Percentiles rank a stretch among this genome's conserved stretches.
phyloP scores from a whole-genome alignment of 345 rosid genomes.

The Kernera saxatilis region DNA sequence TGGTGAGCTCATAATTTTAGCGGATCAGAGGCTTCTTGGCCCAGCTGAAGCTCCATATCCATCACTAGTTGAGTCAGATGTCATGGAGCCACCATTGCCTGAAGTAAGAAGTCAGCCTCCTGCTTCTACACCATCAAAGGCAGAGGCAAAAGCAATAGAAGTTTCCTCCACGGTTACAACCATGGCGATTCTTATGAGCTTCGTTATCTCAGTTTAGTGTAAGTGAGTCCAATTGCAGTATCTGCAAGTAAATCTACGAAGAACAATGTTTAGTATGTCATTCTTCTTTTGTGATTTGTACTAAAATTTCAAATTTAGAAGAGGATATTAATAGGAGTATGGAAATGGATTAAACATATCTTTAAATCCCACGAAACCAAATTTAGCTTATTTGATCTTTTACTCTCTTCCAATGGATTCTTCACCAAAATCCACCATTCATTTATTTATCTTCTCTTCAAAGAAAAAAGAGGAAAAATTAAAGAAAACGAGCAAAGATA shows the following conservation, averaged over 20 bases:
- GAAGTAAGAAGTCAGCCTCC: conserved; percentile 2
- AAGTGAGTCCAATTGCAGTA: conserved; percentile 12
- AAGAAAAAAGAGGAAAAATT: neutral
- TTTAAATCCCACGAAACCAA: conserved; percentile 1
- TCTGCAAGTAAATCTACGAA: conserved; percentile 16
- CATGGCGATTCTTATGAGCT: conserved; percentile 16
- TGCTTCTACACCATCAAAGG: neutral
- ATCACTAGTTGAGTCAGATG: conserved; percentile 38
- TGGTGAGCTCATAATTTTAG: conserved; percentile 30
- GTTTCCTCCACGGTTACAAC: neutral
- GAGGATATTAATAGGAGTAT: conserved; percentile 23
- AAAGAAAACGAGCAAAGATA: neutral
- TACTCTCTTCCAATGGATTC: conserved; percentile 23
- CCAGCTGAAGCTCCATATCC: conserved; percentile 71
- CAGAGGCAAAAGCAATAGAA: conserved; percentile 12
- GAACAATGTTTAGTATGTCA: conserved; percentile 1
- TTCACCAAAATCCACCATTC: conserved; percentile 11
- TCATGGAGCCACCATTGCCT: conserved; percentile 61
- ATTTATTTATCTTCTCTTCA: neutral
- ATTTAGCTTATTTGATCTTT: conserved; percentile 21
- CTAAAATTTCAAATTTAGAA: conserved; percentile 5
- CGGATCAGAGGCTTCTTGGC: conserved; percentile 3
- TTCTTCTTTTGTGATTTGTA: neutral
- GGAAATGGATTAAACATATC: conserved; percentile 19
- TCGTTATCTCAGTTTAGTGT: conserved; percentile 14